Conservation (phyloP, 352 stramenopile species). For the Phytopythium delawarense region DNA sequence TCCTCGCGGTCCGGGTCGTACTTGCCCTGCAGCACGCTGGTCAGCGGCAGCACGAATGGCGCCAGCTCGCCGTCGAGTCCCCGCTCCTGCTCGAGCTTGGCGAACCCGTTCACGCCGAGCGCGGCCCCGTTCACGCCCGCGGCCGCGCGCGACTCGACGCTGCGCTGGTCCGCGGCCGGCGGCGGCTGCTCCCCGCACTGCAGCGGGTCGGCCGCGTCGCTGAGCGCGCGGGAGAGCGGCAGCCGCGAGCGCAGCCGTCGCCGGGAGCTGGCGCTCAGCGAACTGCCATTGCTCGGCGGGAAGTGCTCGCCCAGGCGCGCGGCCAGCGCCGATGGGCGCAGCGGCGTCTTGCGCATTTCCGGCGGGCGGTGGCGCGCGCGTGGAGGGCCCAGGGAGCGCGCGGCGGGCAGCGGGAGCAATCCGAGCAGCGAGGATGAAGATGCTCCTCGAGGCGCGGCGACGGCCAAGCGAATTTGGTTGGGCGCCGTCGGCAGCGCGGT, state of each 20-base stretch:
- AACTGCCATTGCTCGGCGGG: not conserved
- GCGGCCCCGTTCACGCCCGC: slow-evolving; percentile 7
- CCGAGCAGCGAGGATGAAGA: too few species aligned
- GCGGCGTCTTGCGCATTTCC: slow-evolving; percentile 18
- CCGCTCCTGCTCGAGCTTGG: not conserved
- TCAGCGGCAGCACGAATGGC: not conserved
- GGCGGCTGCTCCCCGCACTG: not conserved
- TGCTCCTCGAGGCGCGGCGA: not conserved
- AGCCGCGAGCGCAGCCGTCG: slow-evolving; percentile 14
- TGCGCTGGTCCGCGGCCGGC: not conserved
- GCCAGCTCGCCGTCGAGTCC: not conserved
- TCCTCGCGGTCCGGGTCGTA: slow-evolving; percentile 7
- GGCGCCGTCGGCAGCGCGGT: not conserved
- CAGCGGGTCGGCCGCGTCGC: slow-evolving; percentile 26
- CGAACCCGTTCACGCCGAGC: slow-evolving; percentile 16
- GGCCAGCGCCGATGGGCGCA: slow-evolving; percentile 34
- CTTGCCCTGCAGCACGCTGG: not conserved
- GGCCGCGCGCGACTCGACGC: not conserved
- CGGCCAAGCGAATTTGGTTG: slow-evolving; percentile 1
- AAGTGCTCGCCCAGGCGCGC: not conserved
- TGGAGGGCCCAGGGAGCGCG: not conserved
- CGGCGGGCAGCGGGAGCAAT: not conserved
- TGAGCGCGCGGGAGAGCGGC: slow-evolving; percentile 40
- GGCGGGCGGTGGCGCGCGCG: not conserved
- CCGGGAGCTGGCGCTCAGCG: not conserved